Base-by-base conservation (phyloP, 2,329 filamentous ascomycete species). In the Aureobasidium sp. region DNA sequence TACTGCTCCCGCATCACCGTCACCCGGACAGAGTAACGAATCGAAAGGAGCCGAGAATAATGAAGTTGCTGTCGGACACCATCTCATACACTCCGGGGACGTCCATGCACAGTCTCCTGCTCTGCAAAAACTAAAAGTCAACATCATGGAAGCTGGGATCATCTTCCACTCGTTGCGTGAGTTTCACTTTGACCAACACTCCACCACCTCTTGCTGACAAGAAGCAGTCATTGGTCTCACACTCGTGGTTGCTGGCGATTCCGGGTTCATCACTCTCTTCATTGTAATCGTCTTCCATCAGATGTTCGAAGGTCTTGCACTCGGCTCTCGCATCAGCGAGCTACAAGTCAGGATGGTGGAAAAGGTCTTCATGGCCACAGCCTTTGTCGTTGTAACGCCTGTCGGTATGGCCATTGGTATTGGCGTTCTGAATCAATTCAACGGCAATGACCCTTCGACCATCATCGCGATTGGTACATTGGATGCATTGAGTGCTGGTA, bases 371-470 rank as follows among this genome's bases (percentile, higher is more conserved):
- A 84, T 92, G 75, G 87, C 82, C 0, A 66, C 73, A 1, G 78
- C 81, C 0, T 92, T 91, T 68, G 82, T 87, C 0, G 75, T 91
- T 29, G 84, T 90, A 61, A 92, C 89, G 0, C 89, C 89, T 0
- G 76, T 90, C 34, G 89, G 89, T 12, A 92, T 92, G 88, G 87
- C 85, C 0, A 91, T 93, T 64, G 89, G 89, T 0, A 85, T 91
- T 37, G 87, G 87, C 2, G 87, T 89, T 3, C 74, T 91, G 31
- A 75, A 86, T 41, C 72, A 78, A 9, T 91, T 91, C 75, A 91
- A 92, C 68, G 88, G 87, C 4, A 90, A 89, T 67, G 82, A 89
- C 67, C 81, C 79, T 3, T 78, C 79, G 1, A 91, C 88, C 0
- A 78, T 91, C 44, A 74, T 91, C 47, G 85, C 88, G 2, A 84